Percentiles rank a stretch among this genome's conserved stretches.
Evolutionary conservation across 106 monocot species (phyloP).

Genomic region (Dendrobium nobile): DNA sequence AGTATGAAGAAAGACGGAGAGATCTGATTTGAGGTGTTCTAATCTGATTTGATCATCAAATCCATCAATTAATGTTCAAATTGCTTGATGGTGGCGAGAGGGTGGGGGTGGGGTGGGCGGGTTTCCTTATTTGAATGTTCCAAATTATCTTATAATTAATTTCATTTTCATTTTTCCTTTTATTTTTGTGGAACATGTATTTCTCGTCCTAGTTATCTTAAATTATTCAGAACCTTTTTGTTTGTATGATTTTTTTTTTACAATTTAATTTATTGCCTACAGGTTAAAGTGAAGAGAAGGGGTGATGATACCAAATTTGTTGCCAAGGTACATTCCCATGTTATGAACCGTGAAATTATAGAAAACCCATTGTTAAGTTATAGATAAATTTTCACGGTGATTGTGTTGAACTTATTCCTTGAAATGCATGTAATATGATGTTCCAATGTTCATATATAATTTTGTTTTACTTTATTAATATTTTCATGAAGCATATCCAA

Average conservation of each 20-base stretch:
- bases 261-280: conserved; percentile 11
- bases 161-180: neutral
- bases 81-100: neutral
- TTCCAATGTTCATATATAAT: neutral
- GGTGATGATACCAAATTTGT: conserved; percentile 95
- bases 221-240: neutral
- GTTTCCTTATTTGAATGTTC: neutral
- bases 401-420: neutral
- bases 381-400: neutral
- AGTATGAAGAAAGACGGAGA: neutral
- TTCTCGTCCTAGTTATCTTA: neutral
- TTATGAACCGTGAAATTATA: neutral
- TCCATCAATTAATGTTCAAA: neutral
- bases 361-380: neutral
- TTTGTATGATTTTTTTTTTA: neutral
- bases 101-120: neutral
- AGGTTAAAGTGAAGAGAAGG: conserved; percentile 97
- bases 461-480: neutral
- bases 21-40: neutral
- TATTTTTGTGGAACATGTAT: neutral
- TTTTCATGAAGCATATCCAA: no score
- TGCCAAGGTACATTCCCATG: conserved; percentile 66
- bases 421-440: neutral
- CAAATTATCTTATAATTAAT: neutral
- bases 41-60: no score